Evolutionary conservation across 768 basidiomycete genomes (phyloP), one percentile per base, ranked within the genome.

Genomic region (Pleurotus cornucopiae): DNA sequence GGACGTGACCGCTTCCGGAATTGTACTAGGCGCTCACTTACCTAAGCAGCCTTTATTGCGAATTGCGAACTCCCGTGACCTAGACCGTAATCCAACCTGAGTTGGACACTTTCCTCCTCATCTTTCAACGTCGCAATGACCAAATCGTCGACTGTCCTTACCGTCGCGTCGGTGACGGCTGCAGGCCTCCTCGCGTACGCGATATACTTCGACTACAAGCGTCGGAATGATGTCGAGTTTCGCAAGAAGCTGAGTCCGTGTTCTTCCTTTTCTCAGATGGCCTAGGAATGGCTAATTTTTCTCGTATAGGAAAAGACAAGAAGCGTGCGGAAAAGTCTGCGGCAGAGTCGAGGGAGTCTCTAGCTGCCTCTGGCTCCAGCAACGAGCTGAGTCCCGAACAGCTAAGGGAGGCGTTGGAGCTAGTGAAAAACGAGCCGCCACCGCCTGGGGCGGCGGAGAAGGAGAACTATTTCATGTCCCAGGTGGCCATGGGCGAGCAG

Each of bases 201-300:
- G 26, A 79, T 84, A 54, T 98, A 94, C 73, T 99, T 98, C 65
- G 97, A 99, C 78, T 86, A 96, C 76, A 91, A 83, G 76, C 86
- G 97, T 51, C 83, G 95, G 66, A 91, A 89, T 67, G 93, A 97
- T 67, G 71, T 76, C 43, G 78, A 80, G 13, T 99, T 99, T 81
- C 84, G 97, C 68, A 93, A 85, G 74, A 85, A 83, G 67, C 81
- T 98, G 57, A 84, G 94, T 89, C 71, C 81, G 57, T 58, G 30
- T 45, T 48, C 60, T 53, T 58, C 52, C 49, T 51, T 37, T 46
- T n/a, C 46, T 40, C 47, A 52, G 57, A 20, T 58, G 20, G 51
- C 37, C 55, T 61, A 60, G 52, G 11, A 37, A 21, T 46, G 18
- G 25, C 54, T 48, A 21, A 40, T 25, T 52, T 30, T 37, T 46